A percentile compares a stretch with the other conserved stretches of the same genome.
phyloP scores from a whole-genome alignment of 495 filamentous ascomycete genomes.

The Podospora pseudocomata region DNA sequence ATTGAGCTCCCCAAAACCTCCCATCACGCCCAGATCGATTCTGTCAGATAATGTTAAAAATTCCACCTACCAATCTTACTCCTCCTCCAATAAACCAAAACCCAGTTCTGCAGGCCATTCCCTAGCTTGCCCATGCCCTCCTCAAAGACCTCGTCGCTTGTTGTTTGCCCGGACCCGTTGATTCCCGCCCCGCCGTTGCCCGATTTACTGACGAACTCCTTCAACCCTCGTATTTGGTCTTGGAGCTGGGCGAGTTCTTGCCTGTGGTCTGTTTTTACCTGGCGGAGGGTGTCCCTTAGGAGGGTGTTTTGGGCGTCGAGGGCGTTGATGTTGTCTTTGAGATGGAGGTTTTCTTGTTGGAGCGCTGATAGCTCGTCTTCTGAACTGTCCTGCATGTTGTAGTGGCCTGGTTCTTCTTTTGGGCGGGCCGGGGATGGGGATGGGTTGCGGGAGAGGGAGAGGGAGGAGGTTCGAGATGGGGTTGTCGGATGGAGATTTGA shows the following conservation, averaged over 20 bases:
- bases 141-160: slow-evolving; percentile 53
- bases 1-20: no score
- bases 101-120: slow-evolving; percentile 58
- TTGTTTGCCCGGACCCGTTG: slow-evolving; percentile 28
- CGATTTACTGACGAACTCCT: slow-evolving; percentile 53
- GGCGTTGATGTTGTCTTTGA: background rate
- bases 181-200: slow-evolving; percentile 35
- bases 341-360: slow-evolving; percentile 34
- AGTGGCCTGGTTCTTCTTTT: slow-evolving; percentile 6
- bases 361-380: slow-evolving; percentile 4
- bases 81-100: slow-evolving; percentile 52
- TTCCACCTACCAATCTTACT: slow-evolving; percentile 45
- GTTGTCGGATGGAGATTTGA: slow-evolving; percentile 21
- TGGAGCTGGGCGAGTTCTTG: slow-evolving; percentile 40
- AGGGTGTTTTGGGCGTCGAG: slow-evolving; percentile 34
- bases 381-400: background rate
- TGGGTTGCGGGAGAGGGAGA: slow-evolving; percentile 35
- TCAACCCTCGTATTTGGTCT: slow-evolving; percentile 50
- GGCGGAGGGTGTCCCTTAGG: slow-evolving; percentile 34
- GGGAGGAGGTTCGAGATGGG: slow-evolving; percentile 39
- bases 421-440: slow-evolving; percentile 31
- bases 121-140: slow-evolving; percentile 46
- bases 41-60: background rate
- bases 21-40: background rate
- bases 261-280: slow-evolving; percentile 26